Conservation (phyloP, 257 asterid species). For the Lycium ferocissimum region DNA sequence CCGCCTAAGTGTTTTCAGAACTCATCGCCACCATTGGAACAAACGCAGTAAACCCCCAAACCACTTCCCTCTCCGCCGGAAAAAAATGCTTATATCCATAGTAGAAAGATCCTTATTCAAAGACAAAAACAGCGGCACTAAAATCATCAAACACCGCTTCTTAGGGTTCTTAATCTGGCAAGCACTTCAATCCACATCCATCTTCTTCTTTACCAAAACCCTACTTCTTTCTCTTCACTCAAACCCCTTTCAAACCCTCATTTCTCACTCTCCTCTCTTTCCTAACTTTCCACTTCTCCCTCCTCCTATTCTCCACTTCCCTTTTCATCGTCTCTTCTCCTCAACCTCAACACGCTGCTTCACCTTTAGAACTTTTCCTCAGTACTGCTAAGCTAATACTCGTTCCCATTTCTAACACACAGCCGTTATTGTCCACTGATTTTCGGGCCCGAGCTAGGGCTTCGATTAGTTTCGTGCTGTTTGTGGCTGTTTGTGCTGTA, state of each 20-base stretch:
- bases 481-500: constrained; percentile 57
- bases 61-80: not conserved
- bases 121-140: constrained; percentile 58
- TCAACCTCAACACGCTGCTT: constrained; percentile 60
- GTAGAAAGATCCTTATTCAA: constrained; percentile 62
- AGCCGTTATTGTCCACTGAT: constrained; percentile 42
- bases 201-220: constrained; percentile 60
- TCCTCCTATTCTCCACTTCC: constrained; percentile 56
- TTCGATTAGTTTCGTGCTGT: constrained; percentile 66
- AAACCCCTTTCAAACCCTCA: constrained; percentile 45
- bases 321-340: constrained; percentile 79
- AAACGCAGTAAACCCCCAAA: constrained; percentile 15
- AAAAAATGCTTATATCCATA: constrained; percentile 59
- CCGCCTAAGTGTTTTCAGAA: not conserved
- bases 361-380: constrained; percentile 59
- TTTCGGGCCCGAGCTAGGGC: constrained; percentile 56
- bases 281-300: constrained; percentile 62
- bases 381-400: constrained; percentile 58
- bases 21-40: not conserved
- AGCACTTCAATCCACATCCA: constrained; percentile 61
- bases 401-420: constrained; percentile 49
- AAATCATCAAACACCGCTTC: constrained; percentile 70
- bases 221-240: constrained; percentile 55
- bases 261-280: constrained; percentile 53
- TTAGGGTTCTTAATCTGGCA: constrained; percentile 87